Conservation (phyloP, 23 red algal species). For the Chondrus crispus region DNA sequence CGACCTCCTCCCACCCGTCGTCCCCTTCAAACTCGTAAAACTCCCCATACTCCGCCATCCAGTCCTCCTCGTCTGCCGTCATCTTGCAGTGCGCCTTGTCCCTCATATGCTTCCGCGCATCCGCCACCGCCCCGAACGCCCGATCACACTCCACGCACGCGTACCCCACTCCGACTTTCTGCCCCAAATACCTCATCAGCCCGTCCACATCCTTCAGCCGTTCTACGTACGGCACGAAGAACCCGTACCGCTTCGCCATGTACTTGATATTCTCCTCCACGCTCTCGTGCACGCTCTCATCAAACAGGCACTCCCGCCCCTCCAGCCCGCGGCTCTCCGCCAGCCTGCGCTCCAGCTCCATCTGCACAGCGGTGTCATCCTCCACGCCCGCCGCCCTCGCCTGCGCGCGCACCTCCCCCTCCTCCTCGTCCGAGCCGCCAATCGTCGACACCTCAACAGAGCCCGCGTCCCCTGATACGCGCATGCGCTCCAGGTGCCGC, state of each 20-base stretch:
- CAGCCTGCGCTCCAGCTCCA: constrained; percentile 18
- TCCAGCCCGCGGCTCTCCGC: constrained; percentile 1
- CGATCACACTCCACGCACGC: constrained; percentile 67
- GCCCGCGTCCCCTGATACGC: background rate
- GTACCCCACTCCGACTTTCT: constrained; percentile 74
- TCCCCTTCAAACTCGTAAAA: constrained; percentile 71
- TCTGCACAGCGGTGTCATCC: constrained; percentile 25
- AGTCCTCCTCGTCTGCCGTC: constrained; percentile 63
- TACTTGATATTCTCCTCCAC: constrained; percentile 50
- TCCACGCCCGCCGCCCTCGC: background rate
- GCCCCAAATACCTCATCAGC: constrained; percentile 78
- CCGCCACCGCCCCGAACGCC: constrained; percentile 34
- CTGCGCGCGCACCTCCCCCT: background rate
- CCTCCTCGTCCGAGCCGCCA: background rate
- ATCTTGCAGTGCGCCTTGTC: constrained; percentile 81
- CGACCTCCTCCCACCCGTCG: constrained; percentile 48
- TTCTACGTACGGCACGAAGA: constrained; percentile 88
- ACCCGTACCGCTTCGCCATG: constrained; percentile 60
- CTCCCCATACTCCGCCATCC: constrained; percentile 73
- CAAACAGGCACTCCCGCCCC: constrained; percentile 65
- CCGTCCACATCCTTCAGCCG: constrained; percentile 55
- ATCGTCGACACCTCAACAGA: background rate
- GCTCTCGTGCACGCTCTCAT: constrained; percentile 29
- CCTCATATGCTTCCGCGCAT: constrained; percentile 77
- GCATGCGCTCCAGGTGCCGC: constrained; percentile 63